Percentiles rank a stretch among this genome's conserved stretches.
Conservation (phyloP, 2,329 filamentous ascomycete genomes). For the Chaetoscypha palmicola region DNA sequence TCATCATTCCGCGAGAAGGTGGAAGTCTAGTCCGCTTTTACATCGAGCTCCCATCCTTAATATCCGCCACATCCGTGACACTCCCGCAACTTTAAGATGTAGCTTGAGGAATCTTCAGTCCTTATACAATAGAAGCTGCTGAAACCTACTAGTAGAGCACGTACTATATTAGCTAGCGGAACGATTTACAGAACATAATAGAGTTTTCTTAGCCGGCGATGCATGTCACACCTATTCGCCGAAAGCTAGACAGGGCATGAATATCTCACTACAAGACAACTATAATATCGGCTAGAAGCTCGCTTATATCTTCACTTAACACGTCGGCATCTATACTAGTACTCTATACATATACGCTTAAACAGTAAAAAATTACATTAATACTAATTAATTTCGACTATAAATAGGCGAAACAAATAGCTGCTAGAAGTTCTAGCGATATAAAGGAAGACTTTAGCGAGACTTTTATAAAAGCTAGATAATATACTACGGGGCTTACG, state of each 20-base stretch:
- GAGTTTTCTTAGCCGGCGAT: slow-evolving; percentile 49
- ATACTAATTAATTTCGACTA: slow-evolving; percentile 57
- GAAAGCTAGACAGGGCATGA: slow-evolving; percentile 56
- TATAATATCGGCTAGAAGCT: slow-evolving; percentile 58
- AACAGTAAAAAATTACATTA: slow-evolving; percentile 44
- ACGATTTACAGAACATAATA: slow-evolving; percentile 46
- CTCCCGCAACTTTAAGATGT: slow-evolving; percentile 46
- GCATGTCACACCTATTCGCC: slow-evolving; percentile 55
- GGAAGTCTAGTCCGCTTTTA: slow-evolving; percentile 54
- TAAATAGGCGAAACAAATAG: slow-evolving; percentile 47
- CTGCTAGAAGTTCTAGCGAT: slow-evolving; percentile 34
- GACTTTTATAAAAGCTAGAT: slow-evolving; percentile 49
- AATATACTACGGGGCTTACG: slow-evolving; percentile 54
- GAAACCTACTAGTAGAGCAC: slow-evolving; percentile 47
- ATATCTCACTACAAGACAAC: slow-evolving; percentile 51
- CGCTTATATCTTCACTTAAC: slow-evolving; percentile 39
- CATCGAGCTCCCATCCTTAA: slow-evolving; percentile 42
- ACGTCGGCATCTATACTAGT: slow-evolving; percentile 39
- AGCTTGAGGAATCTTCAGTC: slow-evolving; percentile 34
- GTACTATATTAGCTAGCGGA: slow-evolving; percentile 53
- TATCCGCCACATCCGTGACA: slow-evolving; percentile 46
- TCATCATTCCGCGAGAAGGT: slow-evolving; percentile 59
- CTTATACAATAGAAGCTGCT: slow-evolving; percentile 21
- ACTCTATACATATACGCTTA: slow-evolving; percentile 46
- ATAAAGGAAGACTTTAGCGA: slow-evolving; percentile 45